Percentiles rank a stretch among this genome's conserved stretches.
Conservation (phyloP, 352 stramenopile genomes). For the Phytophthora pisi region DNA sequence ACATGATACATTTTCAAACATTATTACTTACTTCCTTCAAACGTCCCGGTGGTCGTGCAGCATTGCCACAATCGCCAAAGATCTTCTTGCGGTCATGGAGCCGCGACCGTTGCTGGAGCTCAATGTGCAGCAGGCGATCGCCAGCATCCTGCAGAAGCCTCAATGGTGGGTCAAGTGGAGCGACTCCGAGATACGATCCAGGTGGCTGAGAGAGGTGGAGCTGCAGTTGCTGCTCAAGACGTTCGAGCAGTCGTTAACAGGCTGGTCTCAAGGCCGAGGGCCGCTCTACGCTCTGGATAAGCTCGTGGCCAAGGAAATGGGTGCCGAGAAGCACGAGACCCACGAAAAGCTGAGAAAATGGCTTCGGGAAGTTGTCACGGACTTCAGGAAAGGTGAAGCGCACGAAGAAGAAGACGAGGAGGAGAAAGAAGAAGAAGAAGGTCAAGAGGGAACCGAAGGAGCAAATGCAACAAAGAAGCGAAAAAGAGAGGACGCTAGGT, state of each 20-base stretch:
- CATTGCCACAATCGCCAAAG: not conserved
- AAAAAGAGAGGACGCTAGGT: conserved; percentile 9
- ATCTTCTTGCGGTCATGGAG: conserved; percentile 35
- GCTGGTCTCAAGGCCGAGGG: conserved; percentile 9
- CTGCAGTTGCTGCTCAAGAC: conserved; percentile 28
- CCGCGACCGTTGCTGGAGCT: conserved; percentile 48
- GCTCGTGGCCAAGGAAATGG: conserved; percentile 1
- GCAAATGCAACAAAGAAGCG: conserved; percentile 8
- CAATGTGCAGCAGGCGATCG: conserved; percentile 36
- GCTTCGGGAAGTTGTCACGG: conserved; percentile 22
- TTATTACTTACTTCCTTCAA: too few species aligned
- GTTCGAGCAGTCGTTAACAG: conserved; percentile 30
- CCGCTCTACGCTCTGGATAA: conserved; percentile 12
- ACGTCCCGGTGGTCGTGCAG: not conserved
- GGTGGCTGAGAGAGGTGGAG: conserved; percentile 47
- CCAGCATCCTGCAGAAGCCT: conserved; percentile 48
- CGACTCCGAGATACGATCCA: conserved; percentile 27
- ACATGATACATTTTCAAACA: too few species aligned
- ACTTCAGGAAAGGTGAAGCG: conserved; percentile 4
- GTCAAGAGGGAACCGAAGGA: conserved; percentile 47
- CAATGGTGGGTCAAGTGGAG: conserved; percentile 49
- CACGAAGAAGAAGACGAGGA: conserved; percentile 14
- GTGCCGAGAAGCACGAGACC: not conserved
- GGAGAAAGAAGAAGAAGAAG: conserved; percentile 18
- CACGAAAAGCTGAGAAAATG: conserved; percentile 24